Base-by-base conservation (phyloP, 1,284 basidiomycete genomes). In the Inonotus obliquus region DNA sequence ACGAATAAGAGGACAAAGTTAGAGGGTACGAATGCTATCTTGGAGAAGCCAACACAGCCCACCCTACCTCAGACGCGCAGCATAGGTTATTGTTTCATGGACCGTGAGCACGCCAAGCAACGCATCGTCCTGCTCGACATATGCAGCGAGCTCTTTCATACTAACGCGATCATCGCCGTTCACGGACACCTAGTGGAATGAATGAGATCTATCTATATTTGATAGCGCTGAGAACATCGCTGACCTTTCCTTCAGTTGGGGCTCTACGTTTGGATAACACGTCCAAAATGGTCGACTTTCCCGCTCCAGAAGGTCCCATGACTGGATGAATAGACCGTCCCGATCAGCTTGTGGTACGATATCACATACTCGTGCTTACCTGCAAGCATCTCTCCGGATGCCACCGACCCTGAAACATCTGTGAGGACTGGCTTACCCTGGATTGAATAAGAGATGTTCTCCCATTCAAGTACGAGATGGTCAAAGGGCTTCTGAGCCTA, bases 51-150 rank as follows among this genome's bases (percentile, higher is more conserved):
- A 48, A 11, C 23, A 23, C 41, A 52, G 45, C 56, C 53, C 10
- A 70, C 76, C 57, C 41, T 49, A 79, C 79, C 78, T 75, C 1
- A 89, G 75, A 17, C 81, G 75, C 0, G 86, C 80, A 0, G 86
- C 82, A 66, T 86, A 87, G 10, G 77, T 65, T 11, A 89, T 77
- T 0, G 84, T 82, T 70, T 89, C 86, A 1, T 81, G 75, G 3
- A 88, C 85, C 2, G 86, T 85, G 23, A 85, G 75, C 2, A 82
- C 84, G 1, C 84, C 82, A 1, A 85, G 75, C 2, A 86, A 73
- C 0, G 84, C 78, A 65, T 87, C 85, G 63, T 81, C 79, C 70
- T 85, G 79, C 70, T 88, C 86, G 32, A 86, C 84, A 67, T 84
- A 87, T 5, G 79, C 74, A 17, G 79, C 70, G 21, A 75, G 64